Percentiles rank a stretch among this genome's conserved stretches.
Conservation (phyloP, 495 filamentous ascomycete species). For the Cercophora newfieldiana region DNA sequence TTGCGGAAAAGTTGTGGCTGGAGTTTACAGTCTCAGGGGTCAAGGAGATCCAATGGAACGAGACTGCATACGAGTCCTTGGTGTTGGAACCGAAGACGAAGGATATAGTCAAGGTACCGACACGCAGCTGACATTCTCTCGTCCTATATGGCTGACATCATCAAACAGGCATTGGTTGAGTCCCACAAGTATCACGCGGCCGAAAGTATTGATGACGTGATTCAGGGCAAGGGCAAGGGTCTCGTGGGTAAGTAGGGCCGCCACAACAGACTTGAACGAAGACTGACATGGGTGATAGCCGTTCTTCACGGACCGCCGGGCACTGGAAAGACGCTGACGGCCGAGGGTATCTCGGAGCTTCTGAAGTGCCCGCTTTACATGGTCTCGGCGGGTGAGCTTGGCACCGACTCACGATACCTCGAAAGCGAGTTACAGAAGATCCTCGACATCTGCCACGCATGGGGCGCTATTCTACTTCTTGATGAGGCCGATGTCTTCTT, state of each 20-base stretch:
- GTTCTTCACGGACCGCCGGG: slow-evolving; percentile 83
- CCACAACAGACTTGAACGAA: slow-evolving; percentile 66
- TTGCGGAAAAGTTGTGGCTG: slow-evolving; percentile 87
- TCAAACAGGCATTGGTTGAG: slow-evolving; percentile 27
- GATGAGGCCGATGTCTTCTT: slow-evolving; percentile 82
- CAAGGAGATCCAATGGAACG: slow-evolving; percentile 44
- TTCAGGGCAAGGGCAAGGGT: slow-evolving; percentile 55
- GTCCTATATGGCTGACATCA: slow-evolving; percentile 25
- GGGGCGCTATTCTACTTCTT: slow-evolving; percentile 78
- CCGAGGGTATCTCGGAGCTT: slow-evolving; percentile 82
- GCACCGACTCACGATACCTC: slow-evolving; percentile 73
- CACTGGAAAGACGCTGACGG: slow-evolving; percentile 87
- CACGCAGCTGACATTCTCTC: slow-evolving; percentile 49
- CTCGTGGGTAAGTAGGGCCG: slow-evolving; percentile 72
- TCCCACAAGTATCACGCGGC: slow-evolving; percentile 64
- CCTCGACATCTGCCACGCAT: slow-evolving; percentile 81
- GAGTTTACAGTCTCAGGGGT: slow-evolving; percentile 85
- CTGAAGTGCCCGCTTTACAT: slow-evolving; percentile 82
- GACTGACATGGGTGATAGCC: slow-evolving; percentile 27
- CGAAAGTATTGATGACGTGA: slow-evolving; percentile 69
- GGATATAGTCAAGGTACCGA: slow-evolving; percentile 45
- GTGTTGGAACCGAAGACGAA: slow-evolving; percentile 34
- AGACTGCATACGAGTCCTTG: slow-evolving; percentile 30
- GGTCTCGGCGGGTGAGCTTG: slow-evolving; percentile 79
- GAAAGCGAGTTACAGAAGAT: slow-evolving; percentile 82